These are phyloP conservation scores for Carex pumila DNA, from an alignment of 176 grass and related monocot species.

Conservation along the genomic window DNA sequence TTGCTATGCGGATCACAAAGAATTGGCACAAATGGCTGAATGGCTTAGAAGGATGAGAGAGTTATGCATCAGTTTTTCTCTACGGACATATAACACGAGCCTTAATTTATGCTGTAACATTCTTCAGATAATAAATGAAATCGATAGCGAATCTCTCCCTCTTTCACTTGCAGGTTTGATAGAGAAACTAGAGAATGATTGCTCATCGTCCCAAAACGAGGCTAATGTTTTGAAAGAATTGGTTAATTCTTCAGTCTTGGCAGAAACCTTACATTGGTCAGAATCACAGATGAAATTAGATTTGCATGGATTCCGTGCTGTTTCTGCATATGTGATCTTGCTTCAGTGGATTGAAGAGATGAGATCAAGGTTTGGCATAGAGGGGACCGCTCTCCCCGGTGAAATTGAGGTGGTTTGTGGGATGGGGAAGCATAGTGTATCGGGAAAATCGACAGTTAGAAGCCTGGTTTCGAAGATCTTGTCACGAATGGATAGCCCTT, in stretches of 20 bases:
- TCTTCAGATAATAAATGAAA: slow-evolving; percentile 21
- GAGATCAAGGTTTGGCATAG: not conserved
- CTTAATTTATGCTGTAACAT: slow-evolving; percentile 50
- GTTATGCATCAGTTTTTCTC: slow-evolving; percentile 17
- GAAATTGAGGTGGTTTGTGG: slow-evolving; percentile 70
- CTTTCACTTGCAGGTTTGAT: slow-evolving; percentile 32
- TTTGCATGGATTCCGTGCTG: slow-evolving; percentile 60
- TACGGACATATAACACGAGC: slow-evolving; percentile 51
- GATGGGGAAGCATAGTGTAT: slow-evolving; percentile 66
- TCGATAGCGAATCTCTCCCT: slow-evolving; percentile 20
- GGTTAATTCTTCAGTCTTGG: slow-evolving; percentile 40
- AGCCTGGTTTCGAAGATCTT: slow-evolving; percentile 57
- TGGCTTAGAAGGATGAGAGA: slow-evolving; percentile 61
- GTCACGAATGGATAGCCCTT: slow-evolving; percentile 47
- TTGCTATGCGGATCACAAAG: slow-evolving; percentile 53
- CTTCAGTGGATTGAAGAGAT: slow-evolving; percentile 63
- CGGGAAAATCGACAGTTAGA: slow-evolving; percentile 58
- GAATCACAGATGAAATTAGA: slow-evolving; percentile 70
- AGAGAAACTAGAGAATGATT: slow-evolving; percentile 30
- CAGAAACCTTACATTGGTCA: slow-evolving; percentile 52
- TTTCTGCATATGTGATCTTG: slow-evolving; percentile 62
- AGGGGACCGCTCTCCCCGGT: slow-evolving; percentile 17
- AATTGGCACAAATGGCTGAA: slow-evolving; percentile 34
- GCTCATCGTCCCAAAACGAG: slow-evolving; percentile 30
- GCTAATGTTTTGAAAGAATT: slow-evolving; percentile 56